A percentile compares a stretch with the other conserved stretches of the same genome.
Evolutionary conservation across 1,284 basidiomycete genomes (phyloP).

Genomic region (Ustanciosporium gigantosporum): DNA sequence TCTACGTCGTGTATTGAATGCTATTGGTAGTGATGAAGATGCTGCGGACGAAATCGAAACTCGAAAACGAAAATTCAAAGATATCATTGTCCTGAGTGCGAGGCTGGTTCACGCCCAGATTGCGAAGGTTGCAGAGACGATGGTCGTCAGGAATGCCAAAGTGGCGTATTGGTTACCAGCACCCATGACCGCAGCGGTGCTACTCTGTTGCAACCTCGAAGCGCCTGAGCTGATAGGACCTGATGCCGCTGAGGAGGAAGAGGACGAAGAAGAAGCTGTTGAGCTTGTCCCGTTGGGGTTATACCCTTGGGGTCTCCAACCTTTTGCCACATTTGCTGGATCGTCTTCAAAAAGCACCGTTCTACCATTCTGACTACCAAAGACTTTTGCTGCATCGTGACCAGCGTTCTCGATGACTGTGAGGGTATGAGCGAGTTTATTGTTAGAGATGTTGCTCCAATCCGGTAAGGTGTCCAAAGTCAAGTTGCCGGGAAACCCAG

Average conservation of each 20-base stretch:
- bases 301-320: conserved; percentile 53
- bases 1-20: too few species aligned
- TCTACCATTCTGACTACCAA: conserved; percentile 39
- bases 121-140: too few species aligned
- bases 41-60: too few species aligned
- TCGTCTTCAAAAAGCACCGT: conserved; percentile 48
- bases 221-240: too few species aligned
- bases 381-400: conserved; percentile 51
- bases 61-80: too few species aligned
- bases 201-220: too few species aligned
- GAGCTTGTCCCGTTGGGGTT: not conserved
- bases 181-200: too few species aligned
- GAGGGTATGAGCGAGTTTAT: conserved; percentile 40
- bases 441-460: conserved; percentile 43
- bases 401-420: conserved; percentile 49
- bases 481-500: conserved; percentile 46
- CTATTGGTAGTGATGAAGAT: too few species aligned
- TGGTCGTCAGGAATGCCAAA: too few species aligned
- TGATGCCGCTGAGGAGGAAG: conserved; percentile 1
- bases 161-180: too few species aligned
- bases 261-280: not conserved
- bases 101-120: too few species aligned
- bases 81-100: too few species aligned
- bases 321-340: conserved; percentile 27
- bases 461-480: conserved; percentile 33